phyloP scores from a whole-genome alignment of 2,329 filamentous ascomycete species.

The Dactylonectria estremocensis region DNA sequence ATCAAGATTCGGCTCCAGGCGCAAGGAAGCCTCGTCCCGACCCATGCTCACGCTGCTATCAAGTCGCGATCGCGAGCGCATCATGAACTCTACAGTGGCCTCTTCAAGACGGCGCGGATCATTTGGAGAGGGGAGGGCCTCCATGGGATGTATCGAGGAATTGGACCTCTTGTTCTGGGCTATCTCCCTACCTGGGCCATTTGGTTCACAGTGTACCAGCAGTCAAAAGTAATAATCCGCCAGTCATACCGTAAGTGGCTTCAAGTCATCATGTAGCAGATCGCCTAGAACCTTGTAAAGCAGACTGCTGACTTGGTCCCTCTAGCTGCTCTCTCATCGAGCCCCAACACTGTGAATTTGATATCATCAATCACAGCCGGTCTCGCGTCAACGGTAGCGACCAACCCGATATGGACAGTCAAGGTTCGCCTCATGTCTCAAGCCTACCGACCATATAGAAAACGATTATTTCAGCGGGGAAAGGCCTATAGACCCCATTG shows the following conservation, averaged over 20 bases:
- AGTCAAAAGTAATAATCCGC: conserved; percentile 81
- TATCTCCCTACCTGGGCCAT: conserved; percentile 98
- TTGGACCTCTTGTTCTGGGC: conserved; percentile 93
- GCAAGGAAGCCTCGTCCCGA: conserved; percentile 82
- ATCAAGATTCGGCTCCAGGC: conserved; percentile 99
- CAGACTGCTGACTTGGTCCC: conserved; percentile 45
- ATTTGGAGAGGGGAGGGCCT: conserved; percentile 92
- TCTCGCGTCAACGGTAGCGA: conserved; percentile 87
- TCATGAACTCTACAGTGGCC: conserved; percentile 81
- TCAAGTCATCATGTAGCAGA: not conserved
- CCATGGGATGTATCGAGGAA: conserved; percentile 89
- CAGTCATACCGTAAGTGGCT: conserved; percentile 70
- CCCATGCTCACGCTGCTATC: conserved; percentile 57
- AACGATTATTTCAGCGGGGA: not conserved
- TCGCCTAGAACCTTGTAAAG: not conserved
- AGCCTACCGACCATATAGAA: conserved; percentile 64
- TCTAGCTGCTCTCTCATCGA: conserved; percentile 66
- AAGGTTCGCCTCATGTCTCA: conserved; percentile 99
- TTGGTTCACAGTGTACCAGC: conserved; percentile 96
- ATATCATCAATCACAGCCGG: conserved; percentile 92
- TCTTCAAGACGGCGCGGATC: conserved; percentile 85
- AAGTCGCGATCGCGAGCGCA: conserved; percentile 58
- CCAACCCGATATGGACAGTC: conserved; percentile 99
- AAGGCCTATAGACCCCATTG: conserved; percentile 66
- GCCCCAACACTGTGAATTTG: conserved; percentile 69